Conservation (phyloP, 176 grass and related monocot species). For the Hsuehochloa calcarea region DNA sequence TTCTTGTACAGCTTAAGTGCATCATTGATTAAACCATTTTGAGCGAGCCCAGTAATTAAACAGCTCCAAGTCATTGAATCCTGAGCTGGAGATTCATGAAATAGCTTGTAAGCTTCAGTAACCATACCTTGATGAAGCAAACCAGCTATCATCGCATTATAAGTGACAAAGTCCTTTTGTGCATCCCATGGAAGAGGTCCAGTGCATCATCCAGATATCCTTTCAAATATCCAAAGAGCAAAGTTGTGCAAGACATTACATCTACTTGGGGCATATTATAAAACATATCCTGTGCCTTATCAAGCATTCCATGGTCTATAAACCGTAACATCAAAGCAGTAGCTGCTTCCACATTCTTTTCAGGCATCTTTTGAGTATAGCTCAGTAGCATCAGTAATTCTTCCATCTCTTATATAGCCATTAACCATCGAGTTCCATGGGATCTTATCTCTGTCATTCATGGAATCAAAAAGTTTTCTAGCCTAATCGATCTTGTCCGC, state of each 20-base stretch:
- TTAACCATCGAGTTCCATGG: conserved; percentile 66
- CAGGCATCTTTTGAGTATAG: conserved; percentile 57
- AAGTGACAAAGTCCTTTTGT: conserved; percentile 46
- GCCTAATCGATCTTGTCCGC: conserved; percentile 46
- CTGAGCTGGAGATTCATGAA: conserved; percentile 43
- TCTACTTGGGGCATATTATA: conserved; percentile 45
- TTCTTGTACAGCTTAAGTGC: conserved; percentile 50
- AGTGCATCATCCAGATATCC: conserved; percentile 48
- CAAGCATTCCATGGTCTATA: conserved; percentile 53
- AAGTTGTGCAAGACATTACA: conserved; percentile 49
- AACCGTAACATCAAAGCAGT: conserved; percentile 64
- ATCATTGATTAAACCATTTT: conserved; percentile 50
- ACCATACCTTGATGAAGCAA: conserved; percentile 56
- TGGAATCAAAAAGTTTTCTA: conserved; percentile 49
- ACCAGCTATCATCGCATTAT: conserved; percentile 67
- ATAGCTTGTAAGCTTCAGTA: conserved; percentile 64
- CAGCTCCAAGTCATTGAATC: conserved; percentile 55
- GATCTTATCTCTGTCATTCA: conserved; percentile 52
- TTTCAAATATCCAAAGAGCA: conserved; percentile 75
- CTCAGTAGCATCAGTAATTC: conserved; percentile 47
- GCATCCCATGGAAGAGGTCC: conserved; percentile 55
- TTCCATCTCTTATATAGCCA: conserved; percentile 58
- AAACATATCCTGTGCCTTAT: conserved; percentile 59
- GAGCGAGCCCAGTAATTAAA: conserved; percentile 52
- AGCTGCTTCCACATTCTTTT: conserved; percentile 53